These are phyloP conservation scores for Linnemannia exigua DNA, from an alignment of 192 early-diverging fungal species.

Conservation along the genomic window DNA sequence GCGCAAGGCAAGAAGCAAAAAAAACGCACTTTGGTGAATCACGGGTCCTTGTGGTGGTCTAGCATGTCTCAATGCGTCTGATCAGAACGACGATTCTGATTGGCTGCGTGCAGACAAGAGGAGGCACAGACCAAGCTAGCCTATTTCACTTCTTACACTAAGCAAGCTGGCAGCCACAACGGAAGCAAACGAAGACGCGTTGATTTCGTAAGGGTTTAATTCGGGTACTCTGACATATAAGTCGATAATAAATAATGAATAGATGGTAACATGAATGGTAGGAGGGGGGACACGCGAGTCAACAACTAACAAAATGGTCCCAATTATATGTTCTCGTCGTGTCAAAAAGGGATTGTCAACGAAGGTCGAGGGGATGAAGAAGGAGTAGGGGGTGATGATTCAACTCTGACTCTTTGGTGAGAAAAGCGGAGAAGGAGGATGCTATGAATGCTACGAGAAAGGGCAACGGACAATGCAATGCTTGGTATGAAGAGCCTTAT, in stretches of 20 bases:
- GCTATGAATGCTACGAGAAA: not conserved
- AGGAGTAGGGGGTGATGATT: not conserved
- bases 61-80: not conserved
- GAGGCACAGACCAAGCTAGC: not conserved
- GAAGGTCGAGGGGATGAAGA: not conserved
- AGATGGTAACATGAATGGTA: not conserved
- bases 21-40: not conserved
- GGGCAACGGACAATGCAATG: not conserved
- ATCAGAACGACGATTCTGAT: not conserved
- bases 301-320: not conserved
- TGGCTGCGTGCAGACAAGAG: not conserved
- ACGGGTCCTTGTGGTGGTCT: not conserved
- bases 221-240: not conserved
- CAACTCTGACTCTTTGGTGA: conserved; percentile 12
- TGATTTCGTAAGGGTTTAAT: not conserved
- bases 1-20: no score
- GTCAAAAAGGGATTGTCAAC: not conserved
- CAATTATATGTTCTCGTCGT: not conserved
- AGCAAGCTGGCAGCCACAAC: not conserved
- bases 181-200: not conserved
- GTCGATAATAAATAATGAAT: not conserved
- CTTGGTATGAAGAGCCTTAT: not conserved
- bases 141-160: not conserved
- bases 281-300: not conserved
- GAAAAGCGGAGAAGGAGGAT: not conserved